A percentile compares a stretch with the other conserved stretches of the same genome.
These are phyloP conservation scores for Tricholoma furcatifolium DNA, from an alignment of 768 basidiomycete species.

Conservation along the genomic window DNA sequence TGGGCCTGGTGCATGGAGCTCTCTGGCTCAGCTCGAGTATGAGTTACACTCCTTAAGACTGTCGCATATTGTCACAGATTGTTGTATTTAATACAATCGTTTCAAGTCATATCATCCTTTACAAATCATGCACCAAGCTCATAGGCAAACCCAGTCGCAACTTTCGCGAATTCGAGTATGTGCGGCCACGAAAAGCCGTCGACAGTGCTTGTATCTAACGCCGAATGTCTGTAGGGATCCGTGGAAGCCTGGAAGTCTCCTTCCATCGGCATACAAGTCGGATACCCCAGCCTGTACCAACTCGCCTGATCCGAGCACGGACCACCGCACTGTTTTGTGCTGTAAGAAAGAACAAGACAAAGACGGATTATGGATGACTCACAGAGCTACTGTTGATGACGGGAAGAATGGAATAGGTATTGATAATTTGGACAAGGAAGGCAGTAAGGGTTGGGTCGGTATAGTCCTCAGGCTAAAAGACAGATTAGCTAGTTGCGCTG, in stretches of 20 bases:
- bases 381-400: slow-evolving; percentile 40
- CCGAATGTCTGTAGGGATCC: slow-evolving; percentile 38
- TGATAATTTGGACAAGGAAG: slow-evolving; percentile 41
- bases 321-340: slow-evolving; percentile 39
- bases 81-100: no score
- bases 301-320: slow-evolving; percentile 72
- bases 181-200: slow-evolving; percentile 56
- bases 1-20: no score
- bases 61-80: no score
- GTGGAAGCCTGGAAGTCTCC: slow-evolving; percentile 22
- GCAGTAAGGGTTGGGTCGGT: slow-evolving; percentile 33
- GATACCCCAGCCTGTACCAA: slow-evolving; percentile 64
- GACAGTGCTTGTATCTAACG: slow-evolving; percentile 34
- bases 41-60: no score
- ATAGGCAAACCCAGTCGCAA: slow-evolving; percentile 24
- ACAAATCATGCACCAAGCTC: slow-evolving; percentile 8
- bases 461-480: slow-evolving; percentile 23
- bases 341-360: neutral
- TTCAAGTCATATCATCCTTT: neutral
- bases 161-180: slow-evolving; percentile 60
- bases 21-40: no score
- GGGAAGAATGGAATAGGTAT: slow-evolving; percentile 40
- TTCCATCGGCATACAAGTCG: slow-evolving; percentile 30
- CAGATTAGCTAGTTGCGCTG: neutral
- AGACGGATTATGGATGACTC: slow-evolving; percentile 17